Evolutionary conservation across 208 protist genomes (phyloP).

Genomic region (Trypanosoma boissoni): DNA sequence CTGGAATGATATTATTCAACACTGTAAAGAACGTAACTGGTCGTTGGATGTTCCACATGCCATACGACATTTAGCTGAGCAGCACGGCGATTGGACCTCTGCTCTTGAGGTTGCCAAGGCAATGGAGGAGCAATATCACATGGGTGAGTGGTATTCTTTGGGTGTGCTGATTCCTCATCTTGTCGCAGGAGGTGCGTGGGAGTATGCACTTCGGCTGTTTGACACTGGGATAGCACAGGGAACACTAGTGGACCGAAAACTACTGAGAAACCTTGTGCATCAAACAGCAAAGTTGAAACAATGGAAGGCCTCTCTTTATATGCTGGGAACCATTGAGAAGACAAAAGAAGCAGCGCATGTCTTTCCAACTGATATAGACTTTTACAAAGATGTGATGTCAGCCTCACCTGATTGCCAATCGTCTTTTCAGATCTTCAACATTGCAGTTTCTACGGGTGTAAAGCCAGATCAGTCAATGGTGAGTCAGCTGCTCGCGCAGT

Average conservation of each 20-base stretch:
- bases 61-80: constrained; percentile 56
- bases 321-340: constrained; percentile 54
- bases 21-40: constrained; percentile 46
- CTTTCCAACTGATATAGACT: constrained; percentile 48
- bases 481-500: constrained; percentile 56
- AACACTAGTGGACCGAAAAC: constrained; percentile 44
- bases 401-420: constrained; percentile 57
- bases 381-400: constrained; percentile 63
- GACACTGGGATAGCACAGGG: constrained; percentile 61
- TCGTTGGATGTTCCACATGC: constrained; percentile 60
- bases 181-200: constrained; percentile 44
- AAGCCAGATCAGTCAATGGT: constrained; percentile 60
- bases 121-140: constrained; percentile 54
- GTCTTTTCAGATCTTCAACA: constrained; percentile 56
- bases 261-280: constrained; percentile 59
- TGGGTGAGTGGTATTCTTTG: constrained; percentile 70
- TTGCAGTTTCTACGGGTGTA: constrained; percentile 52
- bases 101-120: constrained; percentile 59
- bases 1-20: constrained; percentile 27
- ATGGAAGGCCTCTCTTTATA: constrained; percentile 73
- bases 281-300: constrained; percentile 56
- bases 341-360: constrained; percentile 66
- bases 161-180: constrained; percentile 78
- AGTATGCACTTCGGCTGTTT: constrained; percentile 57
- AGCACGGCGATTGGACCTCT: constrained; percentile 62